Evolutionary conservation across 805 yeast genomes (phyloP).

Genomic region (Zygosaccharomyces siamensis): DNA sequence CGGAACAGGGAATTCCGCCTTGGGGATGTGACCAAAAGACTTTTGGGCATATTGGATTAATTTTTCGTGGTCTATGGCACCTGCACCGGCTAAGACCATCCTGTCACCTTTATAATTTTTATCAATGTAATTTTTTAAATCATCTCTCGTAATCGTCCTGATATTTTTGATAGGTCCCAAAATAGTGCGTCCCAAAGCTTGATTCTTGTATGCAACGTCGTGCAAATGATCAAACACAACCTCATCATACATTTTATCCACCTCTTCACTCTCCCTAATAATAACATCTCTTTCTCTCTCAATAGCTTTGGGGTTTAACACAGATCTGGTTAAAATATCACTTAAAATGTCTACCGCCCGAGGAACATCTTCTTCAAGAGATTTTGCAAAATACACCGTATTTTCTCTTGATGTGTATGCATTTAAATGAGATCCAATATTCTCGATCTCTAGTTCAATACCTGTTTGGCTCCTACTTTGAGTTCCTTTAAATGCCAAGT

Average conservation of each 20-base stretch:
- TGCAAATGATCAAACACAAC: slow-evolving; percentile 96
- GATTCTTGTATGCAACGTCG: slow-evolving; percentile 83
- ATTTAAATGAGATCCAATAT: slow-evolving; percentile 93
- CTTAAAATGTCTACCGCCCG: slow-evolving; percentile 81
- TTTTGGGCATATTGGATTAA: slow-evolving; percentile 71
- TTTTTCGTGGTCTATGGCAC: slow-evolving; percentile 84
- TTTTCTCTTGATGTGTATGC: slow-evolving; percentile 98
- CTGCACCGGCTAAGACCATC: slow-evolving; percentile 97
- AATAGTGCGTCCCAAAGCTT: slow-evolving; percentile 94
- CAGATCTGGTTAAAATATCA: slow-evolving; percentile 84
- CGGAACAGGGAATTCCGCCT: slow-evolving; percentile 52
- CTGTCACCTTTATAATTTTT: slow-evolving; percentile 92
- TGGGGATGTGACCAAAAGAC: slow-evolving; percentile 64
- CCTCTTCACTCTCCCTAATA: slow-evolving; percentile 94
- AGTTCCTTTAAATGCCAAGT: slow-evolving; percentile 95
- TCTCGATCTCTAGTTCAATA: slow-evolving; percentile 89
- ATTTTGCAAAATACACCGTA: slow-evolving; percentile 93
- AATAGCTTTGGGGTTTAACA: slow-evolving; percentile 74
- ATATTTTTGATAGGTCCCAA: slow-evolving; percentile 91
- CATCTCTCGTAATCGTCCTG: slow-evolving; percentile 67
- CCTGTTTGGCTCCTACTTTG: slow-evolving; percentile 69
- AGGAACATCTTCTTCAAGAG: slow-evolving; percentile 74
- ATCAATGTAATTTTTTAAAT: slow-evolving; percentile 71
- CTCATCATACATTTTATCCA: slow-evolving; percentile 97
- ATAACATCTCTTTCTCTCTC: slow-evolving; percentile 97